phyloP scores from a whole-genome alignment of 768 basidiomycete genomes.

The Suillus americanus region DNA sequence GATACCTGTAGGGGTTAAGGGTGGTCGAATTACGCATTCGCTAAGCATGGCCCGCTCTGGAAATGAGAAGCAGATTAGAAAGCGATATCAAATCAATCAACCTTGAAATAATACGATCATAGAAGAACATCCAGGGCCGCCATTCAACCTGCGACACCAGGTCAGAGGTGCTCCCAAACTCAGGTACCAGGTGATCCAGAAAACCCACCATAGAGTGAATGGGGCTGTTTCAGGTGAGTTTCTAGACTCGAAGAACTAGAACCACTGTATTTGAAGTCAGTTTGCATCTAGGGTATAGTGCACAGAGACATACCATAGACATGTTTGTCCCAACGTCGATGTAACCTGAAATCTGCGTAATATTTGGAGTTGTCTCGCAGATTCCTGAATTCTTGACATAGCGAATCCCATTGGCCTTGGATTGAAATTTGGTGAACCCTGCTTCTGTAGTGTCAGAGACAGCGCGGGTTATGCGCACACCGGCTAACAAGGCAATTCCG shows the following conservation, averaged over 20 bases:
- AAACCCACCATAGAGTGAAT: constrained; percentile 58
- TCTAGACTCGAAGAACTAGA: constrained; percentile 73
- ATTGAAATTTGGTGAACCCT: constrained; percentile 12
- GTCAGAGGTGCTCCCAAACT: neutral
- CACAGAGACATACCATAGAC: constrained; percentile 47
- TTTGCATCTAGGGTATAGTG: neutral
- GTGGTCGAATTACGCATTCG: constrained; percentile 50
- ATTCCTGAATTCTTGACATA: constrained; percentile 60
- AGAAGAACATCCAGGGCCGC: constrained; percentile 62
- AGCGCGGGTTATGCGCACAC: constrained; percentile 1
- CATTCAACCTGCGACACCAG: constrained; percentile 44
- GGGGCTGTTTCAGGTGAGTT: constrained; percentile 59
- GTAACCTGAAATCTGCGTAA: constrained; percentile 62
- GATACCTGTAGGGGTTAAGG: constrained; percentile 61
- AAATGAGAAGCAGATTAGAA: neutral
- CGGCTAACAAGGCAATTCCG: constrained; percentile 2
- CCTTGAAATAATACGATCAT: constrained; percentile 71
- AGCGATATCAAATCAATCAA: constrained; percentile 8
- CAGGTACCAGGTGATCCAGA: neutral
- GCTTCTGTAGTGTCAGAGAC: neutral
- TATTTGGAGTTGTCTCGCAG: constrained; percentile 64
- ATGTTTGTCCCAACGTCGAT: constrained; percentile 55
- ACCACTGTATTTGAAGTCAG: constrained; percentile 49
- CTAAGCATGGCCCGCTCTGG: constrained; percentile 61
- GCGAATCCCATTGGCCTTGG: constrained; percentile 32